Percentiles rank a stretch among this genome's conserved stretches.
Conservation (phyloP, 1,284 basidiomycete genomes). For the Neolentinus lepideus region DNA sequence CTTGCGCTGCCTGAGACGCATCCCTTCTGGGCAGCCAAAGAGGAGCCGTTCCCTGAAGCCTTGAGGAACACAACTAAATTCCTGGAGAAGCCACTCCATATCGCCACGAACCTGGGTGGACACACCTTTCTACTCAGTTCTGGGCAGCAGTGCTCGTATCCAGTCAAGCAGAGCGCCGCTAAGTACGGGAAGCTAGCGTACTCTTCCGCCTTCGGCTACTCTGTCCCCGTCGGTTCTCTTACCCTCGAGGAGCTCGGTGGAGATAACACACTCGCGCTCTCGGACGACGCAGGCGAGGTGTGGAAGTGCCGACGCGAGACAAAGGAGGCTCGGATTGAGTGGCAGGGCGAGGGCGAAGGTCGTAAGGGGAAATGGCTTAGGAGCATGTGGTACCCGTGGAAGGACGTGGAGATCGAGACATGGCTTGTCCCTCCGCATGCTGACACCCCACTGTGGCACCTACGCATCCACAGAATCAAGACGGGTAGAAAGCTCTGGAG, state of each 20-base stretch:
- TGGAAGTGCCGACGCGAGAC: conserved; percentile 66
- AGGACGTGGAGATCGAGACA: conserved; percentile 66
- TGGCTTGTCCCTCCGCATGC: conserved; percentile 61
- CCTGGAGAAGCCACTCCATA: conserved; percentile 60
- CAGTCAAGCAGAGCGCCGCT: conserved; percentile 69
- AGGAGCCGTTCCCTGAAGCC: conserved; percentile 51
- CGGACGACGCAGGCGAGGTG: conserved; percentile 60
- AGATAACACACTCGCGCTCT: conserved; percentile 64
- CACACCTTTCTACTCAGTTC: conserved; percentile 71
- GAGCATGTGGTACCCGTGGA: conserved; percentile 71
- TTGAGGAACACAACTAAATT: conserved; percentile 38
- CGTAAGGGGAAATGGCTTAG: conserved; percentile 42
- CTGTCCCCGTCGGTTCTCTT: conserved; percentile 60
- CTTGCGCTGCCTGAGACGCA: conserved; percentile 58
- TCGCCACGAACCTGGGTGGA: conserved; percentile 52
- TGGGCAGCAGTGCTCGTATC: conserved; percentile 74
- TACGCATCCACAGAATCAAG: conserved; percentile 59
- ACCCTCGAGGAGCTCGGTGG: conserved; percentile 67
- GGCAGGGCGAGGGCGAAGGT: conserved; percentile 9
- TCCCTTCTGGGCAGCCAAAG: conserved; percentile 63
- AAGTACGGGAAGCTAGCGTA: conserved; percentile 78
- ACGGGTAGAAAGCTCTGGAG: conserved; percentile 42
- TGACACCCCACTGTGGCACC: conserved; percentile 57
- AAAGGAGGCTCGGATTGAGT: conserved; percentile 54
- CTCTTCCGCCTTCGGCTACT: conserved; percentile 70